Conservation (phyloP, 163 green algal species). For the Volvox carteri region DNA sequence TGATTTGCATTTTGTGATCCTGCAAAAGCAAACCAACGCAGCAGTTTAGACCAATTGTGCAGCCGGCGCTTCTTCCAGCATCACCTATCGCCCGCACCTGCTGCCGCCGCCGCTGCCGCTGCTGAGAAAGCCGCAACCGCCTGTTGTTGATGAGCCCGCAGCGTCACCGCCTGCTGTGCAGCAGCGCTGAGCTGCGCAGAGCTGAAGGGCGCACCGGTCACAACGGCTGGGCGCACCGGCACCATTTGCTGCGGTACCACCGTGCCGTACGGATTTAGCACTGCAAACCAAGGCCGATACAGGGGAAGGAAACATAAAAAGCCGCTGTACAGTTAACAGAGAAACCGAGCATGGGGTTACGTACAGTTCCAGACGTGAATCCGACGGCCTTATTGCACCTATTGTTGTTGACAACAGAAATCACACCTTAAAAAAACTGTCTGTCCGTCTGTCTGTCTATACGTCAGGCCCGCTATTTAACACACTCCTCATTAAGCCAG, state of each 20-base stretch:
- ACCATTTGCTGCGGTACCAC: conserved; percentile 11
- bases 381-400: too few relatives aligned
- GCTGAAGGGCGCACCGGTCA: conserved; percentile 11
- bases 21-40: not conserved
- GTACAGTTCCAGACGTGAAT: too few relatives aligned
- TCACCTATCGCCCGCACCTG: too few relatives aligned
- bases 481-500: too few relatives aligned
- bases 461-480: too few relatives aligned
- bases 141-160: conserved; percentile 37
- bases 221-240: not conserved
- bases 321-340: too few relatives aligned
- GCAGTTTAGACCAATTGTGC: not conserved
- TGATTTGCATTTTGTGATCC: not conserved
- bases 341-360: too few relatives aligned
- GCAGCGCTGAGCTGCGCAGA: conserved; percentile 32
- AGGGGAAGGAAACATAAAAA: too few relatives aligned
- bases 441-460: too few relatives aligned
- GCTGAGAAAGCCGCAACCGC: not conserved
- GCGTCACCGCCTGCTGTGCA: conserved; percentile 36
- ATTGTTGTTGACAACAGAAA: too few relatives aligned
- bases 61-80: too few relatives aligned
- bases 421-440: too few relatives aligned
- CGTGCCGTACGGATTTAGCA: conserved; percentile 3
- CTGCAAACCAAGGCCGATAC: not conserved
- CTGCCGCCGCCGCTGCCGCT: not conserved